Evolutionary conservation across 176 grass and related monocot species (phyloP).

Genomic region (Carex littledalei): DNA sequence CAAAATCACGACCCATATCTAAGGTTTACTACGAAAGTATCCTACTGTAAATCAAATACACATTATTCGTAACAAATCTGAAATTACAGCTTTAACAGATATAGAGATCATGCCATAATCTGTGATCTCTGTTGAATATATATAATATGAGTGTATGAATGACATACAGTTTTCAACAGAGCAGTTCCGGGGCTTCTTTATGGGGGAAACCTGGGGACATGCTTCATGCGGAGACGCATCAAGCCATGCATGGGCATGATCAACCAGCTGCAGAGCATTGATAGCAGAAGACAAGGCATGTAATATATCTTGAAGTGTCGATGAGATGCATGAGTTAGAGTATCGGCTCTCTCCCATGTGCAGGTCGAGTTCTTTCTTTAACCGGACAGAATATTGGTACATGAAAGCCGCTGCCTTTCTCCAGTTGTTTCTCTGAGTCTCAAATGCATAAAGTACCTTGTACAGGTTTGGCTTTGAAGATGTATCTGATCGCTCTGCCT

Average conservation of each 20-base stretch:
- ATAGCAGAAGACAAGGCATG: slow-evolving; percentile 76
- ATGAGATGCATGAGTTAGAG: slow-evolving; percentile 17
- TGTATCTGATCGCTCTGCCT: slow-evolving; percentile 93
- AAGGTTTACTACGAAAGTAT: background rate
- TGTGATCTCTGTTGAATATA: background rate
- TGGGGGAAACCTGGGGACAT: slow-evolving; percentile 49
- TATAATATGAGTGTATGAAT: slow-evolving; percentile 3
- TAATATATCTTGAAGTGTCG: slow-evolving; percentile 69
- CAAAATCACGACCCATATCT: background rate
- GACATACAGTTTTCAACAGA: slow-evolving; percentile 67
- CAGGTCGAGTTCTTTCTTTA: slow-evolving; percentile 57
- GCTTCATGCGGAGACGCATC: slow-evolving; percentile 41
- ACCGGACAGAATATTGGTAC: slow-evolving; percentile 80
- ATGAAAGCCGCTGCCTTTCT: slow-evolving; percentile 90
- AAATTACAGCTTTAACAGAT: background rate
- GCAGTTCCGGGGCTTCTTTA: slow-evolving; percentile 68
- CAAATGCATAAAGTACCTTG: slow-evolving; percentile 96
- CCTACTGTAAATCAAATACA: background rate
- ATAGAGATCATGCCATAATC: background rate
- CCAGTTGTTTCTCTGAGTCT: slow-evolving; percentile 83
- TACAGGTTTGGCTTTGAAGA: slow-evolving; percentile 76
- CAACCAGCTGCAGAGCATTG: slow-evolving; percentile 91
- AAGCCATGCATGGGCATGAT: slow-evolving; percentile 79
- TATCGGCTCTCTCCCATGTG: slow-evolving; percentile 40
- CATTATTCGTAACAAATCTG: background rate